Evolutionary conservation across 371 early-diverging fungal species (phyloP), one percentile per base, ranked within the genome.

Genomic region (Apophysomyces trapeziformis): DNA sequence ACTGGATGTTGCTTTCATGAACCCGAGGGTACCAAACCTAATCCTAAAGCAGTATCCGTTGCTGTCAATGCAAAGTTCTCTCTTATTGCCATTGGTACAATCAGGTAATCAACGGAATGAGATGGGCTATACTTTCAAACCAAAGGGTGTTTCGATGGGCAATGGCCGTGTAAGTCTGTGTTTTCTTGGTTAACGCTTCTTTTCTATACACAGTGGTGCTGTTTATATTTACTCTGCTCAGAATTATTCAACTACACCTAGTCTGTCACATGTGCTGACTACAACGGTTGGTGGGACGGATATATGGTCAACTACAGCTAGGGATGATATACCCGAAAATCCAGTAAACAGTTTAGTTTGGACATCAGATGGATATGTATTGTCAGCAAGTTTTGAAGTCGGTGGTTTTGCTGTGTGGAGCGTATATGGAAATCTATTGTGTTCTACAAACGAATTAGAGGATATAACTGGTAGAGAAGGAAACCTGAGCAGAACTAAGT

Each of bases 341-440:
- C n/a, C 60, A 39, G 60, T 43, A 7, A 68, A 50, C 38, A 71
- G 85, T 0, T 46, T 94, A 14, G 80, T 77, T 26, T 95, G 95
- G 95, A 88, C 92, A 13, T 80, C 84, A 7, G 92, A 93, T 73
- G 93, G 93, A 41, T 86, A 85, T 65, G 90, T 90, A 0, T 68
- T 95, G 13, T 90, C 93, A 1, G 90, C 88, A 58, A 91, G 90
- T 26, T 92, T 87, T 79, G 74, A 69, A 38, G 86, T 84, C 38
- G 89, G 66, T 37, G 82, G 95, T 13, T 64, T 93, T 16, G 82
- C 90, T 2, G 74, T 93, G 4, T 93, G 93, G 92, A 93, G 92
- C 78, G 89, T 90, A 2, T 95, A 87, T 71, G 95, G 95, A 7
- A 74, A 83, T 3, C 71, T 90, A n/a, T 66, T 95, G 6, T 86